phyloP scores from a whole-genome alignment of 78 protist species.

The slime mould (Dictyostelium discoideum) region dicty_2.7 NC_007088.5:1588501-1589000 shows the following conservation, averaged over 20 bases:
- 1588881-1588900: background rate
- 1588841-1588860: background rate
- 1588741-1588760: background rate
- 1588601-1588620: background rate
- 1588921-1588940: background rate
- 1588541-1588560: background rate
- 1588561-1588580: background rate
- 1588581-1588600: background rate
- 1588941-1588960: background rate
- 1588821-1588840: background rate
- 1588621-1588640: background rate
- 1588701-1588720: background rate
- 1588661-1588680: background rate
- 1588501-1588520: background rate
- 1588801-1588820: background rate
- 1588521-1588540: background rate
- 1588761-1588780: background rate
- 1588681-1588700: background rate
- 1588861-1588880: constrained; percentile 1
- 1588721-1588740: background rate
- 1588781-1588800: background rate
- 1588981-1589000: background rate
- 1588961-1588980: background rate
- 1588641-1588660: background rate
- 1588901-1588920: background rate